Base-by-base conservation (phyloP, 345 rosid genomes). In the Lagerstroemia speciosa region DNA sequence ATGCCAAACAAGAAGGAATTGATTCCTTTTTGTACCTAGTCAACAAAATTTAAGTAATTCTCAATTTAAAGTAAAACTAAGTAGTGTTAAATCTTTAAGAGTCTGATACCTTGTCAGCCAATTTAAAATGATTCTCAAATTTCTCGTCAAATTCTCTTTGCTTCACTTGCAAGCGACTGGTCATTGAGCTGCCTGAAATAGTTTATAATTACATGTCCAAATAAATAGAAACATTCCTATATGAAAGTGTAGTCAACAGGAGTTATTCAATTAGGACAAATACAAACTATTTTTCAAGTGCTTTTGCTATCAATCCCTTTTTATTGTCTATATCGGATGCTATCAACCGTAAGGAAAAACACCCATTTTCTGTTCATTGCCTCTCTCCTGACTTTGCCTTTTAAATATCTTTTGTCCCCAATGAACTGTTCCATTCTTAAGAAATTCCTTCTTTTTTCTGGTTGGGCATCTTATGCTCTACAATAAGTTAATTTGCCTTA, bases 131-230 rank as follows among this genome's bases (percentile, higher is more conserved):
- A 50, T 66, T 75, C 69, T 79, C 81, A 66, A 91, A 94, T 75
- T 85, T 87, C 55, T 76, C 57, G 77, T 89, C 88, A 86, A 93
- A 91, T 67, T 87, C 89, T 73, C 58, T 53, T 76, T 80, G 82
- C 78, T 82, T 91, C 67, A 79, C 81, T 64, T 80, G 80, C 73
- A 94, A 81, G 71, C 74, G 78, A 75, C 62, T 78, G 74, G 88
- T 83, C 73, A 91, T 72, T 22, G 77, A 78, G 53, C 67, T 64
- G 69, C 92, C 97, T 88, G 76, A 26, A 43, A 55, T 52, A 20
- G 52, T 31, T 32, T 46, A 53, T 32, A 26, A 67, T 5, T 26
- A 50, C 38, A 46, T 8, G 5, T 22, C 16, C 15, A 40, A 40
- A 22, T 29, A 64, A 64, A 15, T 32, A 64, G 37, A 26, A 48